Conservation (phyloP, 2,329 filamentous ascomycete species). For the Keithomyces neogunnii region DNA sequence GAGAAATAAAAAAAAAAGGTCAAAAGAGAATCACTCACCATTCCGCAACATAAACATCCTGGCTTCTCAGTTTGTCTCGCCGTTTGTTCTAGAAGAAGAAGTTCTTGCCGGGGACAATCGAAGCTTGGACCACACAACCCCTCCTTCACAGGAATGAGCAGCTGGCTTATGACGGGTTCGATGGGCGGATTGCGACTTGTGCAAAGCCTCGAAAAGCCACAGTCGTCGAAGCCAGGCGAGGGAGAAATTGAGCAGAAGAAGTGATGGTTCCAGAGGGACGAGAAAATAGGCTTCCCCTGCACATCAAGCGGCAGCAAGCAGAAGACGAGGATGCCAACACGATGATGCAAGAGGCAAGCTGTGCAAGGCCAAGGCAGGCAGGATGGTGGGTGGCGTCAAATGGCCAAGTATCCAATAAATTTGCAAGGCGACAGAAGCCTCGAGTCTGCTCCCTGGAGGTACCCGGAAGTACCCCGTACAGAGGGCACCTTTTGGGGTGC, state of each 20-base stretch:
- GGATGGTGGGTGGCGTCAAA: neutral
- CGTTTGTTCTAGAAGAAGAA: neutral
- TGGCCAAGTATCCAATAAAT: neutral
- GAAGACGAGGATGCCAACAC: neutral
- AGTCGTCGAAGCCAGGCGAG: neutral
- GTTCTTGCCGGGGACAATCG: too few relatives aligned
- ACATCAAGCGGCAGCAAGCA: neutral
- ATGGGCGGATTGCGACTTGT: neutral
- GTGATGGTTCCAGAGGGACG: neutral
- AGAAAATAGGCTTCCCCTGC: neutral
- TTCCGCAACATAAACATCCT: conserved; percentile 36
- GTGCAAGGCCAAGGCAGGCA: neutral
- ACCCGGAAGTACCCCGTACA: too few relatives aligned
- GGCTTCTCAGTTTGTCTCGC: neutral
- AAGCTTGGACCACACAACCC: neutral
- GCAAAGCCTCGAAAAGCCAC: neutral
- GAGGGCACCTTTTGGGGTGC: too few relatives aligned
- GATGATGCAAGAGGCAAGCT: conserved; percentile 5
- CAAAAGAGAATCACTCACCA: conserved; percentile 24
- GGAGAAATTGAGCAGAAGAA: neutral
- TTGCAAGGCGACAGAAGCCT: too few relatives aligned
- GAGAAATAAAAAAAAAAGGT: neutral
- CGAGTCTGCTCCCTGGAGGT: too few relatives aligned
- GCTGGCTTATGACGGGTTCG: neutral
- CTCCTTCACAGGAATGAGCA: neutral